Base-by-base conservation (phyloP, 2,329 filamentous ascomycete genomes). In the Trichothecium sympodiale region DNA sequence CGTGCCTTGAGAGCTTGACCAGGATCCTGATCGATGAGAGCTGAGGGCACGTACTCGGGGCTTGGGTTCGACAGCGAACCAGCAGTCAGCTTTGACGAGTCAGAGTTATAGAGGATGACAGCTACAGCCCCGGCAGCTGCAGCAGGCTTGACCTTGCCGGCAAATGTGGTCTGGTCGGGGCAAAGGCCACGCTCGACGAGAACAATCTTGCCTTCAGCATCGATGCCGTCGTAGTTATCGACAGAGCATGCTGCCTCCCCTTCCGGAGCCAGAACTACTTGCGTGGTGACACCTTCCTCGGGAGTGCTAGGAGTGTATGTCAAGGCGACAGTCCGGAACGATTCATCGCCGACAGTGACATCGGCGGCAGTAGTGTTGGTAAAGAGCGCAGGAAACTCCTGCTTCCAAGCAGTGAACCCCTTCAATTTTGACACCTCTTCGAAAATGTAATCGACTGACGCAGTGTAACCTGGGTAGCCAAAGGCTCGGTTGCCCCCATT, bases 401-500 rank as follows among this genome's bases (percentile, higher is more conserved):
- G 65, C 29, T 60, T 62, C 61, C 65, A 71, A 17, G 52, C 52
- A 17, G 50, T 52, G 7, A 53, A 51, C 18, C 45, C 50, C 16
- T 56, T 42, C 9, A 60, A 54, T n/a, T 61, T 58, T 20, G 58
- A 57, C 7, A 67, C 55, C 23, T 60, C 57, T n/a, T 56, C 58
- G 34, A 61, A 60, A 43, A 72, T 58, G 44, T 65, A 70, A 34
- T 69, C 61, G 18, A 67, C 62, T 0, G 65, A 69, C 6, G 65
- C 65, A 20, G 54, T 57, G 43, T 64, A 70, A 5, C 67, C 67
- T 1, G 65, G 62, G 4, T 65, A 56, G 15, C 67, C 67, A 41
- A 70, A 70, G n/a, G 67, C 67, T 35, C 67, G 59, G 50, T 71
- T 72, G 6, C 67, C 67, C 2, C 65, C 65, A 43, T 71, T 67